Base-by-base conservation (phyloP, 2,329 filamentous ascomycete genomes). In the Stromatinia cepivora region DNA sequence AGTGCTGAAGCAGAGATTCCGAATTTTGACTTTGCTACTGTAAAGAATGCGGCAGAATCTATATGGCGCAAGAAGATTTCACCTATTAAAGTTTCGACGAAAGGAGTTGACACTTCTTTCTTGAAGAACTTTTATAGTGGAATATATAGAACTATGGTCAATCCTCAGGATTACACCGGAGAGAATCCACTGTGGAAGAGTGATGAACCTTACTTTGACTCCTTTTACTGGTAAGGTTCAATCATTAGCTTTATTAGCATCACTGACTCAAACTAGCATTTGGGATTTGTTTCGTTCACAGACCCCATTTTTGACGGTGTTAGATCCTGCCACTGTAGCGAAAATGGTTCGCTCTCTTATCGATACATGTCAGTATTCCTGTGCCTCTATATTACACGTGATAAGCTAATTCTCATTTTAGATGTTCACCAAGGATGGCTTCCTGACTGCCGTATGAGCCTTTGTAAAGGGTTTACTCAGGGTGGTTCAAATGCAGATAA, bases 401-500 rank as follows among this genome's bases (percentile, higher is more conserved):
- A 53, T 4, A 9, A 28, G 9, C 48, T 69, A 28, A 69, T 13
- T 7, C 11, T 2, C 28, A 52, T 13, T 7, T 28, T 17, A 69
- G 66, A 69, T 56, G 58, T 69, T 36, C 84, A 91, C 72, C 83
- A 89, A 71, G 91, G 77, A n/a, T 77, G 74, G 75, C 73, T 78
- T 13, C 77, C 77, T 52, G 77, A 77, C 50, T 77, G 77, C 52
- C 71, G 77, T 15, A 92, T 93, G 90, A 88, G 85, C n/a, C 82
- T 92, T 0, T 91, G 86, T 77, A 91, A 90, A 77, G 91, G 91
- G 0, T 90, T 85, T 74, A 92, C 90, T 0, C 91, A 93, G 81
- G 90, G 77, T n/a, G 91, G 91, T 0, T 92, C 89, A 0, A 92
- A 93, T 69, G 88, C 90, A 8, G 90, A 93, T 73, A 85, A 89